These are phyloP conservation scores for Xanthoconium purpureum DNA, from an alignment of 768 basidiomycete species.

Conservation along the genomic window DNA sequence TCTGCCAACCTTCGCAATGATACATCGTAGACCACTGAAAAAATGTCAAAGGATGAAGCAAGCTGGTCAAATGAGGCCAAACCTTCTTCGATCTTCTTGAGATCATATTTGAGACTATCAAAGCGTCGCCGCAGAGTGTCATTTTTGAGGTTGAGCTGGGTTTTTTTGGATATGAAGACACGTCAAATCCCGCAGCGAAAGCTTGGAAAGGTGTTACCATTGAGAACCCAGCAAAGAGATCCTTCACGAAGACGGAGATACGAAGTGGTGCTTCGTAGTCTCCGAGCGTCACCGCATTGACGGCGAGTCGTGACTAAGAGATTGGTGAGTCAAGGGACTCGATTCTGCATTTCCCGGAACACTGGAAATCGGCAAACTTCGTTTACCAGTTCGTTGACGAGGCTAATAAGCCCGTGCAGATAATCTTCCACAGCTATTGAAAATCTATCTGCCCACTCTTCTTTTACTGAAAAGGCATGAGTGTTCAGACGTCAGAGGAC, in stretches of 20 bases:
- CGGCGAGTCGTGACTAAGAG: constrained; percentile 67
- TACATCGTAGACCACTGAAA: constrained; percentile 78
- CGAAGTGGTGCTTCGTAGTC: constrained; percentile 76
- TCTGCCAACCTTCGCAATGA: constrained; percentile 65
- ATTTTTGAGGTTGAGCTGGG: constrained; percentile 78
- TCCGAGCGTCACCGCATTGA: constrained; percentile 80
- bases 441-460: constrained; percentile 67
- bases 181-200: constrained; percentile 2
- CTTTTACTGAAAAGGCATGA: constrained; percentile 48
- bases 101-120: constrained; percentile 81
- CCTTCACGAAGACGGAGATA: constrained; percentile 78
- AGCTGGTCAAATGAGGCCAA: constrained; percentile 10
- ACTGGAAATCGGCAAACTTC: background rate
- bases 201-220: constrained; percentile 47
- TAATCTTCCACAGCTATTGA: constrained; percentile 72
- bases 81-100: constrained; percentile 90
- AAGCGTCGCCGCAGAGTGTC: constrained; percentile 72
- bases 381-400: constrained; percentile 78
- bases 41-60: background rate
- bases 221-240: constrained; percentile 78
- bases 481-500: background rate
- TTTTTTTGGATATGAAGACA: background rate
- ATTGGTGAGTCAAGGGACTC: constrained; percentile 4
- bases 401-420: constrained; percentile 71
- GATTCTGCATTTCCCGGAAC: background rate